Conservation (phyloP, 441 rosid species). For the Flueggea neowawraea region DNA sequence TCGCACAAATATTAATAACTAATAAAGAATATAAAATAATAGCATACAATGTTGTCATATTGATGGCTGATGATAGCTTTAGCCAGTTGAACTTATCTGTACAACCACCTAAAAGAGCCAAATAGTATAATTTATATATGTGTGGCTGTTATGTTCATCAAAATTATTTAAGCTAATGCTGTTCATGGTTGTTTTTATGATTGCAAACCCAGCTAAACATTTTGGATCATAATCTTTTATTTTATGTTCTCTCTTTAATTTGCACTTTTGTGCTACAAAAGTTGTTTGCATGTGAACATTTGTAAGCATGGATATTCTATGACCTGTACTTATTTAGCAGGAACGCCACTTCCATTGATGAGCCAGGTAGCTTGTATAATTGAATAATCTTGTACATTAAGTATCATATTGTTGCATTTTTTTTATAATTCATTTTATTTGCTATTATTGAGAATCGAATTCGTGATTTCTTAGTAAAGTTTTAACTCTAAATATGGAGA, state of each 20-base stretch:
- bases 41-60: conserved; percentile 6
- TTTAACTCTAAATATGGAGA: no score
- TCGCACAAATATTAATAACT: conserved; percentile 8
- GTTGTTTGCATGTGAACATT: no score
- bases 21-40: conserved; percentile 1
- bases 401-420: no score
- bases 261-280: no score
- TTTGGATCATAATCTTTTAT: not conserved
- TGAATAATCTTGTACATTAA: no score
- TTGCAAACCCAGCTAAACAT: conserved; percentile 3
- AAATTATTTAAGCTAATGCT: not conserved
- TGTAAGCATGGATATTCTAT: no score
- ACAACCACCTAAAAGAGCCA: conserved; percentile 5
- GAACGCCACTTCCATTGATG: no score
- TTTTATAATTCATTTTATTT: no score
- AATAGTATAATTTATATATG: not conserved
- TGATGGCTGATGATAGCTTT: conserved; percentile 11
- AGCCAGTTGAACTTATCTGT: conserved; percentile 26
- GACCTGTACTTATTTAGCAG: no score
- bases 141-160: not conserved
- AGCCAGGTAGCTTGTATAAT: no score
- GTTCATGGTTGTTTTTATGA: not conserved
- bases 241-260: not conserved
- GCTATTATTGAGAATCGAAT: no score
- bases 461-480: no score